Conservation (phyloP, 1,284 basidiomycete genomes). For the Cutaneotrichosporon daszewskae region DNA sequence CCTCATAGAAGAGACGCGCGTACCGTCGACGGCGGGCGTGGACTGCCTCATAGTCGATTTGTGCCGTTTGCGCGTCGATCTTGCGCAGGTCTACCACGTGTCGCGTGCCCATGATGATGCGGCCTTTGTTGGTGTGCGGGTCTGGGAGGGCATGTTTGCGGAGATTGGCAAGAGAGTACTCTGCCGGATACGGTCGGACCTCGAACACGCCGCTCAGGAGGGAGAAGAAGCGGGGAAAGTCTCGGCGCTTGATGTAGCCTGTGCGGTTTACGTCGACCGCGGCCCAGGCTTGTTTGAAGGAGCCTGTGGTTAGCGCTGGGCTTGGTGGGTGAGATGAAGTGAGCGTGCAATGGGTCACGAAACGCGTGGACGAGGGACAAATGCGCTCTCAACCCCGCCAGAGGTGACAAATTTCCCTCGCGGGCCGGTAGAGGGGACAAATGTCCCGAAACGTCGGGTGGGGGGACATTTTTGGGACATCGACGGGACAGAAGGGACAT, state of each 20-base stretch:
- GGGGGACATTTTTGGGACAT: too few species aligned
- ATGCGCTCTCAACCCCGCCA: too few species aligned
- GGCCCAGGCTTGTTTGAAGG: slow-evolving; percentile 92
- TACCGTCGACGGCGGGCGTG: slow-evolving; percentile 64
- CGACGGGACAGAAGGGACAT: too few species aligned
- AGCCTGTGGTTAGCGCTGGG: slow-evolving; percentile 8
- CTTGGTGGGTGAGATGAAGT: not conserved
- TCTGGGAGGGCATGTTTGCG: slow-evolving; percentile 38
- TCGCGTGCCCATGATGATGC: slow-evolving; percentile 33
- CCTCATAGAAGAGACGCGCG: slow-evolving; percentile 76
- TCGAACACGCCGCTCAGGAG: slow-evolving; percentile 60
- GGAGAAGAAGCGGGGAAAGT: slow-evolving; percentile 73
- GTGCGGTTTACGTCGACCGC: slow-evolving; percentile 72
- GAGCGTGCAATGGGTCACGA: too few species aligned
- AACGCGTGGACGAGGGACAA: too few species aligned
- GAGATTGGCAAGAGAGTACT: slow-evolving; percentile 61
- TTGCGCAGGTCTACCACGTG: slow-evolving; percentile 61
- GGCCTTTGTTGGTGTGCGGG: slow-evolving; percentile 18
- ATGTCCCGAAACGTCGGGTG: too few species aligned
- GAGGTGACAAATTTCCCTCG: too few species aligned
- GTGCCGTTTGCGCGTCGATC: slow-evolving; percentile 57
- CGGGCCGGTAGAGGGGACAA: too few species aligned
- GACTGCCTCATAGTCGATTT: slow-evolving; percentile 62
- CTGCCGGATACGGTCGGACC: slow-evolving; percentile 69
- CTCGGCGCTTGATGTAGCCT: slow-evolving; percentile 66